Percentiles rank a stretch among this genome's conserved stretches.
Conservation (phyloP, 2,329 filamentous ascomycete genomes). For the Epichloe bromicola region DNA sequence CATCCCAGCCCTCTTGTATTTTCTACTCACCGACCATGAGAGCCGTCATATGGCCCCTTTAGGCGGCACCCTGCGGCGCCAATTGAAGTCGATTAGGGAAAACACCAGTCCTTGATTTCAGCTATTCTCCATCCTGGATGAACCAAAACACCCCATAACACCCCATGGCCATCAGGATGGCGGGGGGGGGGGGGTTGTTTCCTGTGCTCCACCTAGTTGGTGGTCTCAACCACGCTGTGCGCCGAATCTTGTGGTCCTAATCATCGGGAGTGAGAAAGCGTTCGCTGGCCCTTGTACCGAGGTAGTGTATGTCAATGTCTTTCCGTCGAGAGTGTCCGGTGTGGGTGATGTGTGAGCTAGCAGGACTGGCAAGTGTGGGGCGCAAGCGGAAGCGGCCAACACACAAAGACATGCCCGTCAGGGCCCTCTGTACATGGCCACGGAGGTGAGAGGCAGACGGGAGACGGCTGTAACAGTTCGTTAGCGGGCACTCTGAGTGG, state of each 20-base stretch:
- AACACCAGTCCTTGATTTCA: conserved; percentile 4
- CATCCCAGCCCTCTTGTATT: conserved; percentile 10
- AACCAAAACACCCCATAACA: conserved; percentile 2
- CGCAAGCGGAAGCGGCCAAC: conserved; percentile 1
- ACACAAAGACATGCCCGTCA: conserved; percentile 3
- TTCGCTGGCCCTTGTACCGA: background rate
- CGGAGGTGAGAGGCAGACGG: background rate
- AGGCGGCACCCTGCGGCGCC: conserved; percentile 1
- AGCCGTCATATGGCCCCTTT: conserved; percentile 1
- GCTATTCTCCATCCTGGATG: conserved; percentile 5
- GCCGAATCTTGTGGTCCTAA: background rate
- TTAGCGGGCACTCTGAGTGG: background rate
- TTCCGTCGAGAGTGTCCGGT: background rate
- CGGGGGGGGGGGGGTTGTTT: background rate
- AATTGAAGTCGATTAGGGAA: background rate
- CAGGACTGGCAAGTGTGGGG: background rate
- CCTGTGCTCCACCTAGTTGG: background rate
- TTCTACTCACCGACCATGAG: conserved; percentile 1
- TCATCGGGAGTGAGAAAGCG: background rate
- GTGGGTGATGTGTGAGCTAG: background rate
- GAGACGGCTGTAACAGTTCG: background rate
- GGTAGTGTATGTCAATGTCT: background rate
- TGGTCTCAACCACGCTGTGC: background rate
- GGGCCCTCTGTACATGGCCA: conserved; percentile 1
- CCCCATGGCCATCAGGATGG: conserved; percentile 1